Evolutionary conservation across 148 eudicot species (phyloP), one percentile per base, ranked within the genome.

Genomic region (Fagopyrum esculentum): DNA sequence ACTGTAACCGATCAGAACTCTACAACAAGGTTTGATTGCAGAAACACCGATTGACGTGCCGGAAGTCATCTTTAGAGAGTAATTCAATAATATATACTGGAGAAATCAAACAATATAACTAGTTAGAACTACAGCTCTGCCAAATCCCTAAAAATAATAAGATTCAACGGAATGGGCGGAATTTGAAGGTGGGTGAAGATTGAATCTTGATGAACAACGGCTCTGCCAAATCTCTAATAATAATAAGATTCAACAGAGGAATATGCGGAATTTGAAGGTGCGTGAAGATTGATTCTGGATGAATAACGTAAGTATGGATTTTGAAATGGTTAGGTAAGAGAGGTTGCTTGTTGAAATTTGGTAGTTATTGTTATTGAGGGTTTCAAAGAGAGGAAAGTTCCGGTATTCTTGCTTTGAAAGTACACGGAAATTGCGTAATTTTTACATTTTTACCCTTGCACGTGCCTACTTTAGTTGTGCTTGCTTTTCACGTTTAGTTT

Each of bases 11-110:
- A 80, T 76, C 73, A 88, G 60, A 61, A 84, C 77, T 82, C 86
- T 91, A 81, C 85, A 76, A 73, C 83, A 86, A 54, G 93, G 91
- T 74, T 84, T 89, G 80, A 88, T 78, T 16, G 85, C 72, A 10
- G 88, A 81, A 63, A 87, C 63, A 49, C 84, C 89, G 76, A 92
- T 78, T 75, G 87, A 90, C 40, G 79, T 80, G 71, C 89, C 73
- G 81, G 86, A 77, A 79, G 16, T 85, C 95, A 92, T 92, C 46
- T 7, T 13, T 66, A 17, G 47, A 66, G 71, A 61, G 11, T 61
- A 19, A 47, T 74, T 73, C 51, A 69, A 35, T 6, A 63, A 29
- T 63, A 57, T 19, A 57, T 1, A 57, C 7, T 19, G 63, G 5
- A 57, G 30, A 17, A 57, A 57, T 2, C 10, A 35, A 35, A 19